Conservation (phyloP, 2,329 filamentous ascomycete genomes). For the Metarhizium sp. region DNA sequence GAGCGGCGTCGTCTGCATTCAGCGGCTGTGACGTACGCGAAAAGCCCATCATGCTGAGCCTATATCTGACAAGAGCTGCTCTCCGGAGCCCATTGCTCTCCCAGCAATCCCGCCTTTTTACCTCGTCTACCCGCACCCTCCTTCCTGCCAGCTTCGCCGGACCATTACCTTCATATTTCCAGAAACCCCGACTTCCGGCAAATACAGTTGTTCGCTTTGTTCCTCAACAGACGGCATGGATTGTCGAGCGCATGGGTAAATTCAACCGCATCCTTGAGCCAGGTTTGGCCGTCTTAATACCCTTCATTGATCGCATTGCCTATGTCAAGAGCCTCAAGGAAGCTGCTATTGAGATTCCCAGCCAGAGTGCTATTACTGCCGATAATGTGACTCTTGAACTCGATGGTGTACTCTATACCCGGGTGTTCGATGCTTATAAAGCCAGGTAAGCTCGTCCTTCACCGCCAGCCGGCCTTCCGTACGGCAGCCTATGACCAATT, state of each 20-base stretch:
- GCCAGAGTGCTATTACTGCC: constrained; percentile 94
- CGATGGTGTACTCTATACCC: constrained; percentile 89
- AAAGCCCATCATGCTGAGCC: constrained; percentile 5
- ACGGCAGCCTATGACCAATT: neutral
- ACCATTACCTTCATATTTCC: constrained; percentile 65
- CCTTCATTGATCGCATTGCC: constrained; percentile 88
- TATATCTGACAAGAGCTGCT: constrained; percentile 6
- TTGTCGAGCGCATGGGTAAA: constrained; percentile 98
- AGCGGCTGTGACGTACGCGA: constrained; percentile 8
- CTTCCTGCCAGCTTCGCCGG: constrained; percentile 21
- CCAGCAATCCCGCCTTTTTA: constrained; percentile 17
- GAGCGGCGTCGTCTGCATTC: constrained; percentile 5
- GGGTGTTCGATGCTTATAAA: constrained; percentile 97
- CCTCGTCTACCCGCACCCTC: constrained; percentile 21
- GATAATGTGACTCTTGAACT: constrained; percentile 97
- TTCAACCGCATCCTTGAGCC: constrained; percentile 91
- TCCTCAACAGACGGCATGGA: constrained; percentile 99
- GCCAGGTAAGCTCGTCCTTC: constrained; percentile 55
- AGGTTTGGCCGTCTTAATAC: constrained; percentile 78
- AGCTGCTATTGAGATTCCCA: constrained; percentile 90
- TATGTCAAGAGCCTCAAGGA: constrained; percentile 99
- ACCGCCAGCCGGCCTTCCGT: neutral
- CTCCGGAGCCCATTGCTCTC: constrained; percentile 7
- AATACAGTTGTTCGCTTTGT: constrained; percentile 96
- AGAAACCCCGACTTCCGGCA: constrained; percentile 64